Evolutionary conservation across 441 rosid genomes (phyloP).

Genomic region (Euphorbia corollata): DNA sequence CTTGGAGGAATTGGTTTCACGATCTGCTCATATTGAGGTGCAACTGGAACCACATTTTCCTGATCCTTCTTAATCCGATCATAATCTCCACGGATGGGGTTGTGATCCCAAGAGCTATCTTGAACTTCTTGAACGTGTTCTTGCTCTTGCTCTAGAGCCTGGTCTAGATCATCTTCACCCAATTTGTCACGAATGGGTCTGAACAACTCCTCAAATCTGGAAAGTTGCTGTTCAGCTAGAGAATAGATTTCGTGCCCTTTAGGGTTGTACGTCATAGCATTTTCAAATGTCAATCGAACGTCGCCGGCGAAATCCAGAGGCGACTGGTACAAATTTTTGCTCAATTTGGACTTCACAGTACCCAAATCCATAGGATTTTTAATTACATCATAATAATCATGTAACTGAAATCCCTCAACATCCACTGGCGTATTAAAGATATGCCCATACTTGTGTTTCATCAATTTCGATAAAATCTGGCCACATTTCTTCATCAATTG

Average conservation of each 20-base stretch:
- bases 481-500: no score
- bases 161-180: constrained; percentile 25
- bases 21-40: constrained; percentile 29
- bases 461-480: no score
- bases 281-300: constrained; percentile 67
- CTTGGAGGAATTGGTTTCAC: constrained; percentile 13
- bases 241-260: constrained; percentile 58
- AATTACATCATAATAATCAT: constrained; percentile 60
- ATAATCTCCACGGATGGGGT: not conserved
- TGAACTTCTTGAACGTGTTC: constrained; percentile 27
- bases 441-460: constrained; percentile 39
- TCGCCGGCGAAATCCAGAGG: constrained; percentile 70
- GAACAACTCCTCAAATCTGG: constrained; percentile 51
- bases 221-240: constrained; percentile 47
- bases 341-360: constrained; percentile 54
- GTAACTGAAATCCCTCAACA: constrained; percentile 51
- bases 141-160: constrained; percentile 22
- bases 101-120: constrained; percentile 50
- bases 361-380: constrained; percentile 91
- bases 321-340: constrained; percentile 42
- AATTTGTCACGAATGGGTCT: constrained; percentile 36
- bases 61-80: constrained; percentile 29
- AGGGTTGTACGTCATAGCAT: constrained; percentile 80
- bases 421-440: constrained; percentile 71
- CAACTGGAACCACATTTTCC: constrained; percentile 20